A percentile compares a stretch with the other conserved stretches of the same genome.
Evolutionary conservation across 192 early-diverging fungal genomes (phyloP).

Genomic region (Gaertneriomyces sp.): DNA sequence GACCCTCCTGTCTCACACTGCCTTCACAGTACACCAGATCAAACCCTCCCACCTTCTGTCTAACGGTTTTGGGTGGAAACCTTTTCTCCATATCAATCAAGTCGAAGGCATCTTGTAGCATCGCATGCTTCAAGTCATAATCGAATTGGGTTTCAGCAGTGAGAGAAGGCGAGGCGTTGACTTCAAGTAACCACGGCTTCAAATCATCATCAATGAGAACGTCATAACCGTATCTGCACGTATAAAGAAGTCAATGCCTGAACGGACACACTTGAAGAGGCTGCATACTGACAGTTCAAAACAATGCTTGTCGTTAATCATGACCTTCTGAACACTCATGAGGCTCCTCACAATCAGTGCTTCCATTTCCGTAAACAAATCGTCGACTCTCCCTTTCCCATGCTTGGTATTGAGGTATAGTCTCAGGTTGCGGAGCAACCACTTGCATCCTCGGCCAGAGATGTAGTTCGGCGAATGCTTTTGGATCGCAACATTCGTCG

Average conservation of each 20-base stretch:
- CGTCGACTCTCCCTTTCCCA: slow-evolving; percentile 43
- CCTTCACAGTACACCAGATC: slow-evolving; percentile 66
- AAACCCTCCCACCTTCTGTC: slow-evolving; percentile 55
- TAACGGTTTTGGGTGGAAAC: slow-evolving; percentile 31
- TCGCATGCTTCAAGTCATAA: slow-evolving; percentile 58
- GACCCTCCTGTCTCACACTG: slow-evolving; percentile 55
- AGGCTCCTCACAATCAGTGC: slow-evolving; percentile 54
- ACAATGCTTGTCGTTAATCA: slow-evolving; percentile 70
- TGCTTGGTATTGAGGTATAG: slow-evolving; percentile 52
- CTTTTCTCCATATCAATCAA: slow-evolving; percentile 54
- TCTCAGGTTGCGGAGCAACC: slow-evolving; percentile 57
- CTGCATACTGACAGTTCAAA: slow-evolving; percentile 49
- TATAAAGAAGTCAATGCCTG: not conserved
- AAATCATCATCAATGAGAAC: slow-evolving; percentile 58
- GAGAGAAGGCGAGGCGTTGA: slow-evolving; percentile 58
- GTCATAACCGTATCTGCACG: slow-evolving; percentile 53
- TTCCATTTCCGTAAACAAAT: slow-evolving; percentile 61
- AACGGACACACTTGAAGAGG: not conserved
- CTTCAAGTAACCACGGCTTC: slow-evolving; percentile 63
- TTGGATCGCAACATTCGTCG: slow-evolving; percentile 64
- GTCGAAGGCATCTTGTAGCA: slow-evolving; percentile 60
- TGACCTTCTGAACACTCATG: slow-evolving; percentile 61
- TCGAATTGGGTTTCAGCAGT: slow-evolving; percentile 64
- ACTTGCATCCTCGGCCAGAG: slow-evolving; percentile 58
- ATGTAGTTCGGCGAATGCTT: slow-evolving; percentile 58